A percentile compares a stretch with the other conserved stretches of the same genome.
phyloP scores from a whole-genome alignment of 768 basidiomycete species.

The Mrakia blollopis region DNA sequence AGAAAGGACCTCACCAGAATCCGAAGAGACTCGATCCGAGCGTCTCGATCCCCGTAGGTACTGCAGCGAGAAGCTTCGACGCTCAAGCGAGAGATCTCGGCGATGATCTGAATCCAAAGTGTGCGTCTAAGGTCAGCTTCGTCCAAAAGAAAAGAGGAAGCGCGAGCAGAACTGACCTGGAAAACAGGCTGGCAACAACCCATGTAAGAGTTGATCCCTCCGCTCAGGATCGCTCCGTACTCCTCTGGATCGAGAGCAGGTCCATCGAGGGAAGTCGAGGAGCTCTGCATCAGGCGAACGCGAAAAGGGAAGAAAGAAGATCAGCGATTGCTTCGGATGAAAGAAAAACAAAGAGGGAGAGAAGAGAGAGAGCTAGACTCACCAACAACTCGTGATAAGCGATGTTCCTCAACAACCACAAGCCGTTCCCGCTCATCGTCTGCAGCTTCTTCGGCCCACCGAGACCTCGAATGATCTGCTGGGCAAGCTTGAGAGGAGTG shows the following conservation, averaged over 20 bases:
- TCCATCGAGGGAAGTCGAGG: slow-evolving; percentile 19
- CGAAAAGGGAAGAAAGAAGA: too few relatives aligned
- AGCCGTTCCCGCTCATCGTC: not conserved
- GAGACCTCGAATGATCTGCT: slow-evolving; percentile 24
- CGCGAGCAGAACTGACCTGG: not conserved
- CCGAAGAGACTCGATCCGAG: slow-evolving; percentile 28
- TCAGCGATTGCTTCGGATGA: not conserved
- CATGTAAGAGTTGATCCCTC: slow-evolving; percentile 25
- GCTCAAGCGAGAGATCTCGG: slow-evolving; percentile 29
- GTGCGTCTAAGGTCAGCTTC: not conserved
- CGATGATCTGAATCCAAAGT: slow-evolving; percentile 17
- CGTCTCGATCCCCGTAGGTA: slow-evolving; percentile 24
- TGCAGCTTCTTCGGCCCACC: slow-evolving; percentile 17
- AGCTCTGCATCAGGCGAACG: not conserved
- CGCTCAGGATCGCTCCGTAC: slow-evolving; percentile 25
- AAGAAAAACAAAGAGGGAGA: not conserved
- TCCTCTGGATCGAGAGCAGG: slow-evolving; percentile 32
- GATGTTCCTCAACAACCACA: slow-evolving; percentile 26
- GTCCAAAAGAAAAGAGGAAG: not conserved
- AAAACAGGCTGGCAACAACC: slow-evolving; percentile 25
- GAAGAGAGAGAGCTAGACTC: not conserved
- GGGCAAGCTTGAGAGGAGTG: slow-evolving; percentile 12
- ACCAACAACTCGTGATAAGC: slow-evolving; percentile 30
- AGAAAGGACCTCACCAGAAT: slow-evolving; percentile 10
- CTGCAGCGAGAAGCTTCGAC: slow-evolving; percentile 28